Evolutionary conservation across 2,329 filamentous ascomycete genomes (phyloP).

Genomic region (Shiraia sp.): DNA sequence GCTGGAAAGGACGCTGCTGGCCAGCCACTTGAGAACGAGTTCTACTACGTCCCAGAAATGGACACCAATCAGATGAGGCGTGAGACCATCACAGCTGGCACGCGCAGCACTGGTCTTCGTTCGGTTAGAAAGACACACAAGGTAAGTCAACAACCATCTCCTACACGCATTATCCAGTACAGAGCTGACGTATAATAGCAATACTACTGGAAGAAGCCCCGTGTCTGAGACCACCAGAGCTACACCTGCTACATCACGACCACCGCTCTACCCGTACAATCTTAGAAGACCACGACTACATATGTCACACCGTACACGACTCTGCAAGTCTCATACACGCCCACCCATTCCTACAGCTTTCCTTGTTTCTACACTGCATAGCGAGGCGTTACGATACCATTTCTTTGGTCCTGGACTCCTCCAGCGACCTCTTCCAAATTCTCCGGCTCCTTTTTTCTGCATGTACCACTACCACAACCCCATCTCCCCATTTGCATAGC

Average conservation of each 20-base stretch:
- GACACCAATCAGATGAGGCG: conserved; percentile 79
- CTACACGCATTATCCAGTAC: background rate
- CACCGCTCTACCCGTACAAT: background rate
- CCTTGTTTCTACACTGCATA: conserved; percentile 35
- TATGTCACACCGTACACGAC: background rate
- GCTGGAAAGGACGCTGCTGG: conserved; percentile 96
- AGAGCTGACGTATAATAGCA: conserved; percentile 52
- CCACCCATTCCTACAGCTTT: background rate
- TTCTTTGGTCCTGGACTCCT: conserved; percentile 10
- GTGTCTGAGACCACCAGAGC: conserved; percentile 22
- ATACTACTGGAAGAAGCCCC: conserved; percentile 72
- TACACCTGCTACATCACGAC: background rate
- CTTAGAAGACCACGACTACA: background rate
- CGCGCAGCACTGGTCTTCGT: conserved; percentile 86
- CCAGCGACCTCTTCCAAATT: conserved; percentile 9
- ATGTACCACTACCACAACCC: conserved; percentile 24
- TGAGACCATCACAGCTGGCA: conserved; percentile 79
- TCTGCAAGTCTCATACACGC: background rate
- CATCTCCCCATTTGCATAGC: conserved; percentile 22
- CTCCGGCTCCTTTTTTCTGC: conserved; percentile 7
- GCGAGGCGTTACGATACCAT: conserved; percentile 45
- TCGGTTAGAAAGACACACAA: conserved; percentile 96
- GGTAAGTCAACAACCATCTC: conserved; percentile 60
- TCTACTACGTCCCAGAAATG: conserved; percentile 90
- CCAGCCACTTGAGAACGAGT: conserved; percentile 91